Percentiles rank a stretch among this genome's conserved stretches.
Conservation (phyloP, 495 filamentous ascomycete species). For the Neurospora sp. region DNA sequence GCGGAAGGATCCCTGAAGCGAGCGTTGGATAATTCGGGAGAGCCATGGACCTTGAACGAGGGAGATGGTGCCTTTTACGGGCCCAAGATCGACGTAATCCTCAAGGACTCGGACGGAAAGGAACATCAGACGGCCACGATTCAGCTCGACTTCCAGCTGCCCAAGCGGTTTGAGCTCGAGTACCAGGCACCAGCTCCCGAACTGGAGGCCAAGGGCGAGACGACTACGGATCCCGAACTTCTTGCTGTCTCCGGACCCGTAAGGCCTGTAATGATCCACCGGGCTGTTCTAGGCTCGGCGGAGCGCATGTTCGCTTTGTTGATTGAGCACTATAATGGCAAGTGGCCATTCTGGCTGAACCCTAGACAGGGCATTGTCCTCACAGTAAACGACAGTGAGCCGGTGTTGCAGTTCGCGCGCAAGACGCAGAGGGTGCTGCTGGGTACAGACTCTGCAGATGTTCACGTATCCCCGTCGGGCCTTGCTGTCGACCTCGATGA, state of each 20-base stretch:
- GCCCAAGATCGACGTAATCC: slow-evolving; percentile 86
- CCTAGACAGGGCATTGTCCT: slow-evolving; percentile 72
- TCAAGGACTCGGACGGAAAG: slow-evolving; percentile 75
- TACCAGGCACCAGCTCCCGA: slow-evolving; percentile 72
- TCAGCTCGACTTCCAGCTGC: slow-evolving; percentile 90
- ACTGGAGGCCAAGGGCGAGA: slow-evolving; percentile 46
- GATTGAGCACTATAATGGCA: slow-evolving; percentile 74
- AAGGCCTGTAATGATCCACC: slow-evolving; percentile 76
- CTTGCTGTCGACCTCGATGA: slow-evolving; percentile 66
- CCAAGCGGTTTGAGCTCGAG: slow-evolving; percentile 66
- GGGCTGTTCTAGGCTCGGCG: slow-evolving; percentile 77
- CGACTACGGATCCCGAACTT: slow-evolving; percentile 30
- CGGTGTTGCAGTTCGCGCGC: slow-evolving; percentile 48
- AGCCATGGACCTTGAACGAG: slow-evolving; percentile 60
- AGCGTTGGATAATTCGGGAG: slow-evolving; percentile 56
- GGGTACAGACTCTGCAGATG: slow-evolving; percentile 29
- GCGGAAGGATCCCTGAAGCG: slow-evolving; percentile 65
- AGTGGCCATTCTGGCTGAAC: slow-evolving; percentile 88
- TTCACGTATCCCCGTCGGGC: slow-evolving; percentile 32
- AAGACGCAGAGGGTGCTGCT: slow-evolving; percentile 35
- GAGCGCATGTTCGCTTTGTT: slow-evolving; percentile 81
- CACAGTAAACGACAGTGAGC: slow-evolving; percentile 57
- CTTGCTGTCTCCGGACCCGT: slow-evolving; percentile 43
- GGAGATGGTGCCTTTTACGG: slow-evolving; percentile 93
- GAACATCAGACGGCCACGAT: slow-evolving; percentile 88